Percentiles rank a stretch among this genome's conserved stretches.
Conservation (phyloP, 2,329 filamentous ascomycete species). For the Penicillium concentricum region DNA sequence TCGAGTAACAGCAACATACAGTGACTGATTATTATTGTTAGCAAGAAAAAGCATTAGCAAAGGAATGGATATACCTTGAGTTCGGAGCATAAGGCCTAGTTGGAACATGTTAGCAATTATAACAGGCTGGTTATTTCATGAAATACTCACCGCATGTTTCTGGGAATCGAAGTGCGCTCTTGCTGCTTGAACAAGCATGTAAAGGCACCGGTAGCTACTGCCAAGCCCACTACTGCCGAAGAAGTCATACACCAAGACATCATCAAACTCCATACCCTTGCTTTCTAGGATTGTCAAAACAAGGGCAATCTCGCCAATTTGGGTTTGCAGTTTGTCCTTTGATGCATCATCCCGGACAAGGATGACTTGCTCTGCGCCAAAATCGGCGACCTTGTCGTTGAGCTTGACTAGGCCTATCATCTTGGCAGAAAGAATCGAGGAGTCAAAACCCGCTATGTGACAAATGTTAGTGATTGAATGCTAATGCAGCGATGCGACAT, state of each 20-base stretch:
- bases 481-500: conserved; percentile 7
- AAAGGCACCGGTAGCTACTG: conserved; percentile 21
- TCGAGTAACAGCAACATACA: conserved; percentile 34
- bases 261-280: conserved; percentile 40
- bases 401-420: conserved; percentile 23
- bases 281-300: conserved; percentile 35
- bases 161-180: conserved; percentile 17
- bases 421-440: conserved; percentile 20
- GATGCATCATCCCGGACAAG: conserved; percentile 32
- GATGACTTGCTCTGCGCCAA: conserved; percentile 37
- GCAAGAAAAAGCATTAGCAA: neutral
- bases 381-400: conserved; percentile 22
- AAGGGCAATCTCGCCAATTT: conserved; percentile 29
- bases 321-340: conserved; percentile 21
- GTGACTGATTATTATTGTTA: conserved; percentile 17
- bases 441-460: conserved; percentile 14
- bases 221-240: conserved; percentile 23
- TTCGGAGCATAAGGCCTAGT: conserved; percentile 15
- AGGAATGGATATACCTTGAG: conserved; percentile 6
- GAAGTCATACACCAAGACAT: conserved; percentile 35
- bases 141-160: conserved; percentile 17
- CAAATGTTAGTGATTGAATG: neutral
- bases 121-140: neutral
- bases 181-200: conserved; percentile 7
- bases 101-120: neutral